These are phyloP conservation scores for Hypoxylon subgilvum DNA, from an alignment of 495 filamentous ascomycete genomes.

Conservation along the genomic window DNA sequence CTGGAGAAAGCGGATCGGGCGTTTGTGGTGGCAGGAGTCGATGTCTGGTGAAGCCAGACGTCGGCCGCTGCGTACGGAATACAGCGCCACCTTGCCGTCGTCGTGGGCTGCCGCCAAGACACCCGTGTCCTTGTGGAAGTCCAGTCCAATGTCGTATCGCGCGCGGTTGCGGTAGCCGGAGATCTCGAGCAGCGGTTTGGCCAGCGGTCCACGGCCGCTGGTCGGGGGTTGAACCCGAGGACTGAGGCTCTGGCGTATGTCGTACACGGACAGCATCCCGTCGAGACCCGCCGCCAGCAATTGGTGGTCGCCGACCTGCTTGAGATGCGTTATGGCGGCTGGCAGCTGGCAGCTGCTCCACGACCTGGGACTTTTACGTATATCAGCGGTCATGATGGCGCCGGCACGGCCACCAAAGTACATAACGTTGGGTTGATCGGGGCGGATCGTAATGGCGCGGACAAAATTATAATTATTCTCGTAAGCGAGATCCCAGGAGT, in stretches of 20 bases:
- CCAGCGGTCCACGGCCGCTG: no score
- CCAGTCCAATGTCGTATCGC: conserved; percentile 45
- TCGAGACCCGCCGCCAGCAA: conserved; percentile 48
- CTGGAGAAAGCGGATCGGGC: conserved; percentile 30
- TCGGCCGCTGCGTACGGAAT: conserved; percentile 46
- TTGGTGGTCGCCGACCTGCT: conserved; percentile 38
- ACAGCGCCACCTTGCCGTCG: conserved; percentile 48
- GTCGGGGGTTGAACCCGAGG: neutral
- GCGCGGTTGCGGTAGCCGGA: conserved; percentile 46
- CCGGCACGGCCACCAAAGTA: conserved; percentile 48
- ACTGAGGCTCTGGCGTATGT: conserved; percentile 40
- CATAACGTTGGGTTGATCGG: conserved; percentile 34
- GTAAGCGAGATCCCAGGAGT: neutral
- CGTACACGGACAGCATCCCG: conserved; percentile 47
- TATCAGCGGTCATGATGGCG: conserved; percentile 43
- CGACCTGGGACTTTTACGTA: conserved; percentile 20
- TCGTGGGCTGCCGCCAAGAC: conserved; percentile 52
- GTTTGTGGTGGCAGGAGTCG: conserved; percentile 5
- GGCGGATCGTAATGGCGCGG: conserved; percentile 39
- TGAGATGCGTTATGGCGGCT: conserved; percentile 43
- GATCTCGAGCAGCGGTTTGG: conserved; percentile 45
- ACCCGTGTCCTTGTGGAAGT: conserved; percentile 41
- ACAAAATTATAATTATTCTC: conserved; percentile 23
- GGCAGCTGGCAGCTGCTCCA: conserved; percentile 27
- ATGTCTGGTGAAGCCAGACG: conserved; percentile 33